Conservation (phyloP, 768 basidiomycete genomes). For the Kwoniella sp. region DNA sequence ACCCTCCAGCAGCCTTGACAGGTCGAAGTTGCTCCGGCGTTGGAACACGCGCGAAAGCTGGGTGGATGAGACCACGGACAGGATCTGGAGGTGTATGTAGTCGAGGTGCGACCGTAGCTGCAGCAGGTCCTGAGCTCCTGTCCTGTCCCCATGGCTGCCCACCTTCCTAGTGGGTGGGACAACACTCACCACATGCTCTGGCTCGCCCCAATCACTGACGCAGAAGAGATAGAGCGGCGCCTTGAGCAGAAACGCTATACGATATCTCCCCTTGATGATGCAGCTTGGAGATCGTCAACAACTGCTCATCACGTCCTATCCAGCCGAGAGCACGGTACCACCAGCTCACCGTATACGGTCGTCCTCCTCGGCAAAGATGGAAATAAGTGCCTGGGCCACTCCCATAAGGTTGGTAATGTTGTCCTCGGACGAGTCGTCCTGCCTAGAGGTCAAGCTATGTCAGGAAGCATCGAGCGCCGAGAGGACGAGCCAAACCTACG, state of each 20-base stretch:
- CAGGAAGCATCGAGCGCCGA: neutral
- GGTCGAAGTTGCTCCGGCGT: slow-evolving; percentile 83
- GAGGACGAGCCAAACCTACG: slow-evolving; percentile 54
- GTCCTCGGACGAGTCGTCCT: slow-evolving; percentile 57
- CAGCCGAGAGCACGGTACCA: too few species aligned
- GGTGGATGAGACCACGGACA: slow-evolving; percentile 79
- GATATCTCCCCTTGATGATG: slow-evolving; percentile 73
- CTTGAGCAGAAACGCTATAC: slow-evolving; percentile 80
- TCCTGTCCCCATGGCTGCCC: neutral
- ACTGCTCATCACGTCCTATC: too few species aligned
- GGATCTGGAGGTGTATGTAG: slow-evolving; percentile 86
- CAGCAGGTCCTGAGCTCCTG: neutral
- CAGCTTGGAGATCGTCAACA: slow-evolving; percentile 55
- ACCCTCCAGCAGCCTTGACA: slow-evolving; percentile 54
- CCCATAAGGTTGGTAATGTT: slow-evolving; percentile 75
- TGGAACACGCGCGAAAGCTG: slow-evolving; percentile 84
- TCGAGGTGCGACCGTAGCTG: slow-evolving; percentile 92
- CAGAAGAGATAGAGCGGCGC: slow-evolving; percentile 88
- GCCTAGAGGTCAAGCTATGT: slow-evolving; percentile 49
- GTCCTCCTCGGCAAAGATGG: slow-evolving; percentile 86
- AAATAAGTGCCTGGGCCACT: slow-evolving; percentile 90
- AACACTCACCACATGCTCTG: slow-evolving; percentile 82
- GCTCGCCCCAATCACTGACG: slow-evolving; percentile 88
- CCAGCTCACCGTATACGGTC: slow-evolving; percentile 61
- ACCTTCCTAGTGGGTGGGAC: neutral